Percentiles rank a stretch among this genome's conserved stretches.
Evolutionary conservation across 805 yeast species (phyloP).

Genomic region (Jamesozyma lodderae): DNA sequence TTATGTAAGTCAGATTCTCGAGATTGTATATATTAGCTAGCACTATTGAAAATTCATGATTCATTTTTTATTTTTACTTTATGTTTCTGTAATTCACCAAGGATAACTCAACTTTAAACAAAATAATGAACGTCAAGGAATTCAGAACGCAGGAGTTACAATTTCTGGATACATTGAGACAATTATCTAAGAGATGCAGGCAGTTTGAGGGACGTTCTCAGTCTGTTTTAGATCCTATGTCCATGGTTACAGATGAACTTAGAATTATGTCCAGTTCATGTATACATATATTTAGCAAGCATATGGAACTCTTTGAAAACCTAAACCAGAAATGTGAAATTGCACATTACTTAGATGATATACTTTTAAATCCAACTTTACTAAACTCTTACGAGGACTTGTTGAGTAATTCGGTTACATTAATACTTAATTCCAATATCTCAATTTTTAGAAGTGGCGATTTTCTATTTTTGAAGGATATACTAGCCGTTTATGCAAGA

Average conservation of each 20-base stretch:
- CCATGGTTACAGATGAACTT: not conserved
- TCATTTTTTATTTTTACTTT: too few relatives aligned
- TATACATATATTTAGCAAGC: conserved; percentile 1
- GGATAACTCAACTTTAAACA: too few relatives aligned
- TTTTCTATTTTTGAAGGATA: not conserved
- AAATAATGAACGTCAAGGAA: not conserved
- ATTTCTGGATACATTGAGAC: conserved; percentile 2
- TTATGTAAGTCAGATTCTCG: too few relatives aligned
- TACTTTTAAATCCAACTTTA: not conserved
- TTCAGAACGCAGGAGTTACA: conserved; percentile 2
- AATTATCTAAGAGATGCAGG: conserved; percentile 3
- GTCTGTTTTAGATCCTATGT: conserved; percentile 3
- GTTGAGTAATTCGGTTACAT: not conserved
- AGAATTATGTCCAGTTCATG: not conserved
- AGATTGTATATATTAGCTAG: too few relatives aligned
- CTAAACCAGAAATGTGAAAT: not conserved
- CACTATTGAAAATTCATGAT: too few relatives aligned
- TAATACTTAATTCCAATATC: conserved; percentile 2
- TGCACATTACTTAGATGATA: not conserved
- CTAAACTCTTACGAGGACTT: not conserved
- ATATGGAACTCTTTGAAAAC: conserved; percentile 1
- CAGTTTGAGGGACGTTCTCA: not conserved
- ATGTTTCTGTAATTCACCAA: not conserved
- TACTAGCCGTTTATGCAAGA: conserved; percentile 1
- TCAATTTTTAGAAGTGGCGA: conserved; percentile 4